These are phyloP conservation scores for Hypoxylon sp. DNA, from an alignment of 2,329 filamentous ascomycete species.

Conservation along the genomic window DNA sequence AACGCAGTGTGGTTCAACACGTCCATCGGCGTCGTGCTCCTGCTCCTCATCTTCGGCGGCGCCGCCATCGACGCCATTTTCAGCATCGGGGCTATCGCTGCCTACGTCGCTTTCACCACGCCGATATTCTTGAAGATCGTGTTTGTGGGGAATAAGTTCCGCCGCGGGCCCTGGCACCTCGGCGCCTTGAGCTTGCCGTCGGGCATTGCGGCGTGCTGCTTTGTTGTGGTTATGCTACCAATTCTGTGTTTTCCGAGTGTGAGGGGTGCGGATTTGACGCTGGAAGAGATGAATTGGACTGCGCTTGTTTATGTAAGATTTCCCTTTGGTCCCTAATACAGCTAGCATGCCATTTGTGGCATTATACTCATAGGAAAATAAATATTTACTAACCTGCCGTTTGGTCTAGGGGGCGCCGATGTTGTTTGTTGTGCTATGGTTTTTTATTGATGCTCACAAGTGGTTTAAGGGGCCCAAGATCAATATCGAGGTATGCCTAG, in stretches of 20 bases:
- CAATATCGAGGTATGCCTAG: slow-evolving; percentile 65
- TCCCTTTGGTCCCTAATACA: background rate
- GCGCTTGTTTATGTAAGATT: slow-evolving; percentile 67
- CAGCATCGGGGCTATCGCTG: slow-evolving; percentile 77
- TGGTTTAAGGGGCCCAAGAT: slow-evolving; percentile 81
- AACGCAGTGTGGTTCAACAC: slow-evolving; percentile 80
- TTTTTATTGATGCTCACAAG: slow-evolving; percentile 72
- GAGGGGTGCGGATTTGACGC: slow-evolving; percentile 67
- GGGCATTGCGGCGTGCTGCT: slow-evolving; percentile 69
- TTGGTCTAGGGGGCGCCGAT: slow-evolving; percentile 69
- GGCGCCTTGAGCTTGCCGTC: slow-evolving; percentile 71
- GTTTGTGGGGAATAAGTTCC: slow-evolving; percentile 74
- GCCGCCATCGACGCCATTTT: slow-evolving; percentile 77
- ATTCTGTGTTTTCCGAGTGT: slow-evolving; percentile 75
- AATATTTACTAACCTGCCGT: slow-evolving; percentile 2
- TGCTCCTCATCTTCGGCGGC: slow-evolving; percentile 75
- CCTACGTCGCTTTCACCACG: slow-evolving; percentile 73
- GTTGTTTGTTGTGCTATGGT: slow-evolving; percentile 72
- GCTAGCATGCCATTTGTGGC: background rate
- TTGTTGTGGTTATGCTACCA: slow-evolving; percentile 77
- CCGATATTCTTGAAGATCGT: slow-evolving; percentile 72
- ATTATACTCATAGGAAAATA: background rate
- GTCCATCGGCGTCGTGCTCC: slow-evolving; percentile 69
- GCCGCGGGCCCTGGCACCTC: slow-evolving; percentile 77
- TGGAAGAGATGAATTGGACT: slow-evolving; percentile 76